A percentile compares a stretch with the other conserved stretches of the same genome.
Evolutionary conservation across 176 grass and related monocot species (phyloP).

Genomic region (Leersia perrieri): DNA sequence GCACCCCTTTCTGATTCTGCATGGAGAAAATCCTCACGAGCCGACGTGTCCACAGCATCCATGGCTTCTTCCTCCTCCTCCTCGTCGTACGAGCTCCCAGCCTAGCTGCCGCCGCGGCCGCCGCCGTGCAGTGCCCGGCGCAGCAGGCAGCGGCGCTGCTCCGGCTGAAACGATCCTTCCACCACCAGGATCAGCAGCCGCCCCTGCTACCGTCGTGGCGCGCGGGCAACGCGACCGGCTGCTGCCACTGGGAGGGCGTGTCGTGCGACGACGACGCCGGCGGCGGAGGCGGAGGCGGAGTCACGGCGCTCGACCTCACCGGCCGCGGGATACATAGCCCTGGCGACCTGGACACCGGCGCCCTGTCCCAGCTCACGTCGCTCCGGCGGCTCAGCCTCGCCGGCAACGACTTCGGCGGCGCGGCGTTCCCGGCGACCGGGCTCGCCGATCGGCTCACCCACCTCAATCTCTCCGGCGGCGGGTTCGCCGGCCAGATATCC

Average conservation of each 20-base stretch:
- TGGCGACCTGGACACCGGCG: not conserved
- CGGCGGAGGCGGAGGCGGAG: not conserved
- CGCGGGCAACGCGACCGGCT: constrained; percentile 32
- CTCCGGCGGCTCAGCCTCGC: constrained; percentile 32
- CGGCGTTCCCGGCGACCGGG: constrained; percentile 21
- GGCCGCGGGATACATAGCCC: not conserved
- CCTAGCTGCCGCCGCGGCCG: constrained; percentile 18
- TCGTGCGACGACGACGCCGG: not conserved
- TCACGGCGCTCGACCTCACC: constrained; percentile 26
- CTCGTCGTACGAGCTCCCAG: constrained; percentile 28
- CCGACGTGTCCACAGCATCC: not conserved
- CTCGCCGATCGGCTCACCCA: constrained; percentile 40
- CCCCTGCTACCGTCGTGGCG: constrained; percentile 25
- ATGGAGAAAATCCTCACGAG: not conserved
- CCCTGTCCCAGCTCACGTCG: constrained; percentile 13
- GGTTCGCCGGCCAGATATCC: constrained; percentile 43
- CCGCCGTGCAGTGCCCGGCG: constrained; percentile 23
- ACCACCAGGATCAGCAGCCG: not conserved
- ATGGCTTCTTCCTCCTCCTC: not conserved
- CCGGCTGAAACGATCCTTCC: constrained; percentile 23
- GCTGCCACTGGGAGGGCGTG: constrained; percentile 45
- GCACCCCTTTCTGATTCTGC: not conserved
- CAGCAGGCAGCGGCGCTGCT: constrained; percentile 35
- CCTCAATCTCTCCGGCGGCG: constrained; percentile 53
- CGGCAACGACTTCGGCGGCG: constrained; percentile 30